Conservation (phyloP, 2,329 filamentous ascomycete species). For the Grosmannia huntii region DNA sequence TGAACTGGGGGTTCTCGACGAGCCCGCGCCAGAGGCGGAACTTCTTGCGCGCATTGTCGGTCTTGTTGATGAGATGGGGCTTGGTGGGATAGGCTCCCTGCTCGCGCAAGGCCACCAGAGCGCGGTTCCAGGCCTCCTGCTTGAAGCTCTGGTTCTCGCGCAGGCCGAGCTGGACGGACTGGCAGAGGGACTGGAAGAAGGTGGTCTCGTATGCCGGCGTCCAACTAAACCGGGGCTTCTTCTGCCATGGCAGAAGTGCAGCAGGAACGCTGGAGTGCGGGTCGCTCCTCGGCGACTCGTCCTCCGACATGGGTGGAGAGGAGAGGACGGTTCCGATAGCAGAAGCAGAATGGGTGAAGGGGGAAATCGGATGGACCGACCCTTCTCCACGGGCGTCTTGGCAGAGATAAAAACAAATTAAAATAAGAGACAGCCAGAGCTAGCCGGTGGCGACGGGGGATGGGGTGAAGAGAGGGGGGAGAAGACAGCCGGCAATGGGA, state of each 20-base stretch:
- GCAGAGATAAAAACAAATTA: neutral
- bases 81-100: constrained; percentile 47
- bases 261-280: constrained; percentile 7
- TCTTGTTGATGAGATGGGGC: constrained; percentile 50
- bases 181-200: constrained; percentile 47
- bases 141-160: constrained; percentile 42
- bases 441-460: neutral
- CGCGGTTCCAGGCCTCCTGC: constrained; percentile 47
- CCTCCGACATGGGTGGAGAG: constrained; percentile 19
- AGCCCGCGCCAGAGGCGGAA: constrained; percentile 49
- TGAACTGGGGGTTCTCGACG: constrained; percentile 43
- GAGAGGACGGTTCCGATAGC: neutral
- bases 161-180: constrained; percentile 43
- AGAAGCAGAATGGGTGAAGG: neutral
- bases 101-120: constrained; percentile 38
- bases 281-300: constrained; percentile 14
- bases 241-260: constrained; percentile 12
- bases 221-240: constrained; percentile 45
- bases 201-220: constrained; percentile 45
- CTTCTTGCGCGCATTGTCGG: constrained; percentile 49
- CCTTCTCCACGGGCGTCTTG: neutral
- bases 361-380: neutral
- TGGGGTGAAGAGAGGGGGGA: neutral
- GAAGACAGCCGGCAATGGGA: neutral
- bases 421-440: neutral